phyloP scores from a whole-genome alignment of 768 basidiomycete genomes.

The Rhizopogon vinicolor region DNA sequence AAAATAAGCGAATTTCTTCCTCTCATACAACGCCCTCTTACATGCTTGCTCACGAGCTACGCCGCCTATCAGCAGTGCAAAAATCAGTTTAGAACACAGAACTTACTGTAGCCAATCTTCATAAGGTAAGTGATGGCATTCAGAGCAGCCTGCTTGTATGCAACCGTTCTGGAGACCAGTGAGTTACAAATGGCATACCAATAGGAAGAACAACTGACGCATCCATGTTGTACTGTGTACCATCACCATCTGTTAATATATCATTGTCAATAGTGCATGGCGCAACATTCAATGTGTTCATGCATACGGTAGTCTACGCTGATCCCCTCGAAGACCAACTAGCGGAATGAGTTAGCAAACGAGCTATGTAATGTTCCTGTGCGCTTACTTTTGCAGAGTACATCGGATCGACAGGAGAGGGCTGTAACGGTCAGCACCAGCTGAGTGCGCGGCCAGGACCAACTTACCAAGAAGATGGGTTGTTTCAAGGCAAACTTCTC shows the following conservation, averaged over 20 bases:
- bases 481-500: slow-evolving; percentile 72
- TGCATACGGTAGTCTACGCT: slow-evolving; percentile 64
- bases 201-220: slow-evolving; percentile 38
- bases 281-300: not conserved
- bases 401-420: slow-evolving; percentile 69
- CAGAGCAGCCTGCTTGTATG: slow-evolving; percentile 76
- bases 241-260: slow-evolving; percentile 51
- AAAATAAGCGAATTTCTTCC: not conserved
- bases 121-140: slow-evolving; percentile 68
- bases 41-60: slow-evolving; percentile 75
- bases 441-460: not conserved
- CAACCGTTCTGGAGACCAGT: slow-evolving; percentile 49
- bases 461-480: slow-evolving; percentile 65
- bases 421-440: slow-evolving; percentile 32
- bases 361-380: not conserved
- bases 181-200: not conserved
- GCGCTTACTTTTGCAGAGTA: slow-evolving; percentile 60
- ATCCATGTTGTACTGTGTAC: slow-evolving; percentile 76
- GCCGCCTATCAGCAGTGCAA: not conserved
- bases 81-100: not conserved
- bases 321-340: slow-evolving; percentile 74
- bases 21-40: slow-evolving; percentile 19
- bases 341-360: not conserved
- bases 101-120: slow-evolving; percentile 72
- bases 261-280: not conserved